phyloP scores from a whole-genome alignment of 2,329 filamentous ascomycete species.

The Fusarium sp. region DNA sequence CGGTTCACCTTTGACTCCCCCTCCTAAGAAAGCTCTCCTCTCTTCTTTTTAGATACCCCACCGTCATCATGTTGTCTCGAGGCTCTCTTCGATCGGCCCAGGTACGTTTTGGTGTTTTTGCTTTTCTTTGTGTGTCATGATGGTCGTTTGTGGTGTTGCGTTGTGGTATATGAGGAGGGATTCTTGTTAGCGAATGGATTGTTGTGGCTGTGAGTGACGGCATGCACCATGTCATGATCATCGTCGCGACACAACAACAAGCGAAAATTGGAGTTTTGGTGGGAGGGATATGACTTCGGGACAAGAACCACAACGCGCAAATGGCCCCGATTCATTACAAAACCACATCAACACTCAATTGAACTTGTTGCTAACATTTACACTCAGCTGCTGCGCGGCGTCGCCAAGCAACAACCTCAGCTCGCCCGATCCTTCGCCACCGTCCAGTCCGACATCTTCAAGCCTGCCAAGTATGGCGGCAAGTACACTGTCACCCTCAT shows the following conservation, averaged over 20 bases:
- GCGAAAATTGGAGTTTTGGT: conserved; percentile 8
- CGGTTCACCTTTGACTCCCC: conserved; percentile 18
- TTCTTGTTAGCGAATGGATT: not conserved
- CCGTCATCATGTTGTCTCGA: conserved; percentile 68
- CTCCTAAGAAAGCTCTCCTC: conserved; percentile 35
- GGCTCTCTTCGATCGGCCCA: conserved; percentile 68
- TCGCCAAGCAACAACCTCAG: conserved; percentile 61
- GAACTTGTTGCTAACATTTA: conserved; percentile 42
- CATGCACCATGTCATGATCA: conserved; percentile 39
- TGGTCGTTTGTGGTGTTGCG: conserved; percentile 2
- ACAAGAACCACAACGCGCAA: conserved; percentile 3
- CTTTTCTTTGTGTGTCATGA: conserved; percentile 22
- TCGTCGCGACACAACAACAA: conserved; percentile 24
- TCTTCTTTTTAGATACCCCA: conserved; percentile 32
- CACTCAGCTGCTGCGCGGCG: conserved; percentile 65
- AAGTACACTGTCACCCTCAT: conserved; percentile 99
- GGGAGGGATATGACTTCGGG: not conserved
- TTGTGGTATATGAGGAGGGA: not conserved
- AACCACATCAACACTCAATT: conserved; percentile 11
- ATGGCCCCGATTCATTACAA: conserved; percentile 10
- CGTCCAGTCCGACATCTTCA: conserved; percentile 95
- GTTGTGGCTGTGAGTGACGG: conserved; percentile 8
- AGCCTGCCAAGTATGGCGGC: conserved; percentile 97
- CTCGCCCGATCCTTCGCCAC: conserved; percentile 77
- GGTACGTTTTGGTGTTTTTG: conserved; percentile 56